phyloP scores from a whole-genome alignment of 176 grass and related monocot species.

The Paspalum notatum region DNA sequence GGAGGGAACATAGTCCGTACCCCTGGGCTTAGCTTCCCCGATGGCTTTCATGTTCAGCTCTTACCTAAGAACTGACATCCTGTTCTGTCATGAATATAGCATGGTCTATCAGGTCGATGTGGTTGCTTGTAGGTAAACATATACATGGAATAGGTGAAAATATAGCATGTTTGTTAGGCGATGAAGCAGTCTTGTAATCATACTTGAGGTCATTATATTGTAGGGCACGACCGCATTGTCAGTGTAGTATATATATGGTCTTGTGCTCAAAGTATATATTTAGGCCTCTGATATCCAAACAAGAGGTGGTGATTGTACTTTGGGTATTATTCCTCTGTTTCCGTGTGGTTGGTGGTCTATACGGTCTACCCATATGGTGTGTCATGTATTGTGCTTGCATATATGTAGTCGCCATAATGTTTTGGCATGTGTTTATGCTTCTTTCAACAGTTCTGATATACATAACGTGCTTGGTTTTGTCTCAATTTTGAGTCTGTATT shows the following conservation, averaged over 20 bases:
- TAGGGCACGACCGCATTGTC: constrained; percentile 29
- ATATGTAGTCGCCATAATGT: not conserved
- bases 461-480: not conserved
- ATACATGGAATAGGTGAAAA: constrained; percentile 40
- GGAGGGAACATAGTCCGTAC: constrained; percentile 82
- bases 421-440: not conserved
- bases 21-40: constrained; percentile 65
- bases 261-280: constrained; percentile 29
- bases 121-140: not conserved
- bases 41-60: constrained; percentile 72
- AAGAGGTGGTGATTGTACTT: not conserved
- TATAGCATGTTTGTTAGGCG: constrained; percentile 23
- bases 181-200: constrained; percentile 1
- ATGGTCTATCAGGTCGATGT: not conserved
- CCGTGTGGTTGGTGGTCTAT: constrained; percentile 25
- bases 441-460: constrained; percentile 8
- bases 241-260: not conserved
- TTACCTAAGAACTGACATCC: constrained; percentile 56
- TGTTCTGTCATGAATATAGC: not conserved
- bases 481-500: not conserved
- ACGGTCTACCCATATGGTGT: constrained; percentile 32
- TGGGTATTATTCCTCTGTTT: constrained; percentile 18
- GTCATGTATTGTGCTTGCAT: not conserved
- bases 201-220: constrained; percentile 48
- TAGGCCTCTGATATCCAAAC: constrained; percentile 19